Evolutionary conservation across 1,284 basidiomycete genomes (phyloP).

Genomic region (Trametes versicolor): DNA sequence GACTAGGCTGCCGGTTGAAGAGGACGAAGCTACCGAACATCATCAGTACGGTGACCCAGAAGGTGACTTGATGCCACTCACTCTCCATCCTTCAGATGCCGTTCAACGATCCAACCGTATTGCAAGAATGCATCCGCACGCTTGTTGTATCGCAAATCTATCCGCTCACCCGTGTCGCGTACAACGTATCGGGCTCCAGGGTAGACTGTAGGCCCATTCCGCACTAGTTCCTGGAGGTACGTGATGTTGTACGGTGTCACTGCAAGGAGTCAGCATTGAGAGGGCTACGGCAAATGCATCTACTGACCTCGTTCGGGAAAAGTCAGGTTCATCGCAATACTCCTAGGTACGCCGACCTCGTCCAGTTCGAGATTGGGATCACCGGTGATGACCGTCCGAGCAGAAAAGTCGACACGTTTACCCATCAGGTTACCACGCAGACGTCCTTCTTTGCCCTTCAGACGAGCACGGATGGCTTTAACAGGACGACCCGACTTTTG

Average conservation of each 20-base stretch:
- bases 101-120: slow-evolving; percentile 99
- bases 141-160: slow-evolving; percentile 97
- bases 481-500: slow-evolving; percentile 98
- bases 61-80: slow-evolving; percentile 54
- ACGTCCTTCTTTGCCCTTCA: slow-evolving; percentile 99
- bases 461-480: slow-evolving; percentile 97
- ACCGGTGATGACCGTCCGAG: slow-evolving; percentile 98
- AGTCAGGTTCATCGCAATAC: slow-evolving; percentile 98
- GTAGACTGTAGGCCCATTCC: slow-evolving; percentile 95
- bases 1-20: slow-evolving; percentile 98
- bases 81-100: slow-evolving; percentile 98
- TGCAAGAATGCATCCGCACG: slow-evolving; percentile 98
- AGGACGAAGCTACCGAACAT: slow-evolving; percentile 79
- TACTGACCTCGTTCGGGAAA: slow-evolving; percentile 92
- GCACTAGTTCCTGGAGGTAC: slow-evolving; percentile 95
- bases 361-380: slow-evolving; percentile 98
- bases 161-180: slow-evolving; percentile 97
- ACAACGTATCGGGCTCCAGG: slow-evolving; percentile 98
- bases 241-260: slow-evolving; percentile 98
- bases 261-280: slow-evolving; percentile 44
- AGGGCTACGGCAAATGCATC: not conserved
- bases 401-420: slow-evolving; percentile 99
- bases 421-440: slow-evolving; percentile 99
- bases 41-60: not conserved
- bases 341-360: slow-evolving; percentile 97